A percentile compares a stretch with the other conserved stretches of the same genome.
Conservation (phyloP, 2,329 filamentous ascomycete genomes). For the Hypoxylon sp. region DNA sequence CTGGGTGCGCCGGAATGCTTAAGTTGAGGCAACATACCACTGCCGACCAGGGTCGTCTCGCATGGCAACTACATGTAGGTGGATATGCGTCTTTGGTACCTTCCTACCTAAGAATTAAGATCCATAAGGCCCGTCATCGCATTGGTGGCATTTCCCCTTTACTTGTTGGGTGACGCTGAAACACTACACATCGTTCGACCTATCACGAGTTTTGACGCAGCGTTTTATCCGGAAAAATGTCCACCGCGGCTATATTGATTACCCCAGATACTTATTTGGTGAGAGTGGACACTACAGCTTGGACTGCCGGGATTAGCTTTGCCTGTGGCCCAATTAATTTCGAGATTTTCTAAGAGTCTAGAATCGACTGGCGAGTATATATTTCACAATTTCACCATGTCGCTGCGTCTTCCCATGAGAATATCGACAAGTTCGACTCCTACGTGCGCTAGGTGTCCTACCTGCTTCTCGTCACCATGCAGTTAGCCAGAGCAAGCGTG, state of each 20-base stretch:
- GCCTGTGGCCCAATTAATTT: conserved; percentile 19
- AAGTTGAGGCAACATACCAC: conserved; percentile 12
- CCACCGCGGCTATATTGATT: conserved; percentile 20
- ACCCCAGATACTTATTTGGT: conserved; percentile 11
- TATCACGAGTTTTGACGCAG: conserved; percentile 12
- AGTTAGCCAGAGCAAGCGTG: conserved; percentile 18
- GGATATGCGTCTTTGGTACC: neutral
- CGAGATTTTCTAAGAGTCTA: neutral
- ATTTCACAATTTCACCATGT: conserved; percentile 13
- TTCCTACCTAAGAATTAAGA: conserved; percentile 8
- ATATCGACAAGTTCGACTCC: neutral
- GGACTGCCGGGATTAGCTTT: conserved; percentile 11
- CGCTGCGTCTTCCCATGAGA: neutral
- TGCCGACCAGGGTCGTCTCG: conserved; percentile 24
- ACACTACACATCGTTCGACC: conserved; percentile 3
- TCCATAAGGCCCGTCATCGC: conserved; percentile 8
- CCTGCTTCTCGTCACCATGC: conserved; percentile 20
- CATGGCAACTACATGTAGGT: conserved; percentile 19
- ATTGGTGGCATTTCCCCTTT: conserved; percentile 5
- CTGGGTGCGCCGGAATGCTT: conserved; percentile 12
- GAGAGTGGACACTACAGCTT: conserved; percentile 9
- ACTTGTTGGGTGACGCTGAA: neutral
- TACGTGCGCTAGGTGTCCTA: neutral
- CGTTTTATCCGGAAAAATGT: conserved; percentile 34
- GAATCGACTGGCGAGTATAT: conserved; percentile 20